Evolutionary conservation across 2,329 filamentous ascomycete species (phyloP).

Genomic region (Hypomyces perniciosus): DNA sequence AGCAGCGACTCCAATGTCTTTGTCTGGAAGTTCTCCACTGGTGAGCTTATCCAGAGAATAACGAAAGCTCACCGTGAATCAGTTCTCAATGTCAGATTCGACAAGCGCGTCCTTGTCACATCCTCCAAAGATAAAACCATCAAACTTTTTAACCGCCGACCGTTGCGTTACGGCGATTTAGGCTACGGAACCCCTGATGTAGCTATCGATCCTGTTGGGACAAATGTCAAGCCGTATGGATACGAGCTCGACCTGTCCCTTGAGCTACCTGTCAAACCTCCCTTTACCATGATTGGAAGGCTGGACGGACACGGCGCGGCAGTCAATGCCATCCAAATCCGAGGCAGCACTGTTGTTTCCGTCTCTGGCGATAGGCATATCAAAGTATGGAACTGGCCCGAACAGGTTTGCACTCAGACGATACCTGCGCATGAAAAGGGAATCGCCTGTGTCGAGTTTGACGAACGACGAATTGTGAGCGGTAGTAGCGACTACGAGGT

Average conservation of each 20-base stretch:
- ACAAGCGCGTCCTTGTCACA: slow-evolving; percentile 84
- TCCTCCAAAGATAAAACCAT: slow-evolving; percentile 97
- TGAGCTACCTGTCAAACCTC: slow-evolving; percentile 48
- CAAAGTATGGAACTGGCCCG: slow-evolving; percentile 90
- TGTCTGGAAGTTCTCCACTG: slow-evolving; percentile 89
- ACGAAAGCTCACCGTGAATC: slow-evolving; percentile 78
- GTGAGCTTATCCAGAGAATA: slow-evolving; percentile 71
- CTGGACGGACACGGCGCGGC: slow-evolving; percentile 83
- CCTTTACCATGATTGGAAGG: slow-evolving; percentile 72
- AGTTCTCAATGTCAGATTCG: slow-evolving; percentile 88
- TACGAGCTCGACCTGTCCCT: slow-evolving; percentile 41
- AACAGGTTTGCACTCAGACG: slow-evolving; percentile 67
- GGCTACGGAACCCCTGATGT: slow-evolving; percentile 42
- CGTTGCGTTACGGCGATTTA: slow-evolving; percentile 55
- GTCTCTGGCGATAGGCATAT: slow-evolving; percentile 91
- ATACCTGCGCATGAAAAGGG: slow-evolving; percentile 87
- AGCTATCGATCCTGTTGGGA: slow-evolving; percentile 47
- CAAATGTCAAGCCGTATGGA: slow-evolving; percentile 48
- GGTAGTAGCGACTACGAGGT: slow-evolving; percentile 96
- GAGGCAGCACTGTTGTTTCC: slow-evolving; percentile 80
- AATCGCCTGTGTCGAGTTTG: slow-evolving; percentile 96
- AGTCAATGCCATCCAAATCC: slow-evolving; percentile 92
- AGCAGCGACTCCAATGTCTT: slow-evolving; percentile 90
- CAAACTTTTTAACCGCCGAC: slow-evolving; percentile 84
- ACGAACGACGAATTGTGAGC: slow-evolving; percentile 86